A percentile compares a stretch with the other conserved stretches of the same genome.
Conservation (phyloP, 2,329 filamentous ascomycete species). For the Fusarium sublunatum region DNA sequence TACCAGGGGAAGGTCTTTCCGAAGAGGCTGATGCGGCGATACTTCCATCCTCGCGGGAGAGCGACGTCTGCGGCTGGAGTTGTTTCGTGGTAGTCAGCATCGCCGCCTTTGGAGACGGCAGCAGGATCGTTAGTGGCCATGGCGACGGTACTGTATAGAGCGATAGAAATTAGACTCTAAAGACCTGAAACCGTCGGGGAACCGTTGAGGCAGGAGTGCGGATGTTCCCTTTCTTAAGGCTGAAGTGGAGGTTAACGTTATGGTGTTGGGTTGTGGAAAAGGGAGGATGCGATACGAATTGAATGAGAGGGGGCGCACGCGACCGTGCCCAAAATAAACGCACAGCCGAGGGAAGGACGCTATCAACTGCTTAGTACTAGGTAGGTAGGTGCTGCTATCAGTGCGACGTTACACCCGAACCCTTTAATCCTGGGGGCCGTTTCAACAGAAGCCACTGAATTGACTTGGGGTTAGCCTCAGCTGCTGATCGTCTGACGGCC, state of each 20-base stretch:
- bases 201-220: not conserved
- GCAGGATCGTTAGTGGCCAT: constrained; percentile 25
- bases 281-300: not conserved
- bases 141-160: not conserved
- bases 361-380: constrained; percentile 8
- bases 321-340: constrained; percentile 28
- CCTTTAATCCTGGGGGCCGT: not conserved
- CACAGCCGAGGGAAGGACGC: constrained; percentile 7
- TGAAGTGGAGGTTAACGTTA: constrained; percentile 9
- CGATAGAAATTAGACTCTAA: not conserved
- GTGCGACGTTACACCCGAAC: constrained; percentile 17
- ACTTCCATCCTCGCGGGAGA: constrained; percentile 42
- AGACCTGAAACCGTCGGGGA: not conserved
- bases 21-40: constrained; percentile 36
- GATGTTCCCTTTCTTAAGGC: constrained; percentile 11
- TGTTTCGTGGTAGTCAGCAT: constrained; percentile 23
- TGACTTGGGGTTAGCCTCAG: not conserved
- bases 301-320: constrained; percentile 10
- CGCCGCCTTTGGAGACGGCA: constrained; percentile 17
- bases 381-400: too few species aligned
- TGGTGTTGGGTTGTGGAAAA: not conserved
- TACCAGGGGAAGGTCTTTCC: constrained; percentile 62
- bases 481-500: constrained; percentile 7
- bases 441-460: not conserved
- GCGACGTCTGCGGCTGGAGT: constrained; percentile 5